Evolutionary conservation across 257 asterid species (phyloP), one percentile per base, ranked within the genome.

Genomic region (Lithospermum erythrorhizon): DNA sequence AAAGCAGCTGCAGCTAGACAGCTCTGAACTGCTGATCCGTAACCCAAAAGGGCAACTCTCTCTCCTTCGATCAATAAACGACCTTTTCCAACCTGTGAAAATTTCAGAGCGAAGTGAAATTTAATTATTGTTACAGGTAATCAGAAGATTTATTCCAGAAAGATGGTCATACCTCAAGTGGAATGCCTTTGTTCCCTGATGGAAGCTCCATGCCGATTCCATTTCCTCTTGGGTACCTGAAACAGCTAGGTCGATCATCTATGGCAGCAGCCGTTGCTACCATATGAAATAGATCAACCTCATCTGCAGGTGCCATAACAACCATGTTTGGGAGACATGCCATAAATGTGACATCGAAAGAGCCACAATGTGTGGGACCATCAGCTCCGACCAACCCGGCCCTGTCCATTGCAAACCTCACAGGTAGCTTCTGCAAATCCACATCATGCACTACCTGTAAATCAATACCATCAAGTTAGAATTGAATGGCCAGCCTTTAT

Each of bases 261-360:
- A 85, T 85, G 17, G 23, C 29, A 0, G 83, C 87, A 6, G 90
- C 87, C 0, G 94, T 85, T 53, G 94, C 94, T 15, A 85, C 63
- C 90, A 85, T 80, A 73, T 82, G 85, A 82, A 85, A 78, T 2
- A 85, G 82, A 68, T 85, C 94, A 0, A 78, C 82, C 73, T 85
- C 94, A 7, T 82, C 85, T 2, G 94, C 73, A 1, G 94, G 94
- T 30, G 94, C 94, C 94, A 85, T 85, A 67, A 85, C 94, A 19
- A 85, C 78, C 89, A 85, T 85, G 45, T 85, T 85, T 2, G 89
- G 94, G 54, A 85, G 64, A 66, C 94, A 85, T 14, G 90, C 94
- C 94, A 85, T 82, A 57, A 55, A 85, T 0, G 90, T 66, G 5
- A 83, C 79, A 80, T 85, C 94, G 20, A 82, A 85, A 55, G 90